A percentile compares a stretch with the other conserved stretches of the same genome.
These are phyloP conservation scores for Pyrus bretschneideri DNA, from an alignment of 306 rosid genomes.

Conservation along the genomic window DNA sequence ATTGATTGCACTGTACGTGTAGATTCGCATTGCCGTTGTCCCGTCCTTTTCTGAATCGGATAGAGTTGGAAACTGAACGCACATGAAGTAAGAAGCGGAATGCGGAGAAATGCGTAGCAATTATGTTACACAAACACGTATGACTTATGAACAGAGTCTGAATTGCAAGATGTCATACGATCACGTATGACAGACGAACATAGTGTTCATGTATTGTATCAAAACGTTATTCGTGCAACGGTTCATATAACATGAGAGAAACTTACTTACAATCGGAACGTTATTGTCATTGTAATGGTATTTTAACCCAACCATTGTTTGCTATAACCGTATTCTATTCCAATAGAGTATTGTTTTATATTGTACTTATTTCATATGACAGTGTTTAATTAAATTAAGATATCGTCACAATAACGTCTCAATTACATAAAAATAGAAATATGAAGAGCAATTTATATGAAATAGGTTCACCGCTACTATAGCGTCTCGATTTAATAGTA, in stretches of 20 bases:
- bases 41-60: background rate
- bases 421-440: no score
- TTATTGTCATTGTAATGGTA: no score
- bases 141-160: background rate
- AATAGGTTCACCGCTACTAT: no score
- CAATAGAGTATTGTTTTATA: no score
- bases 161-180: background rate
- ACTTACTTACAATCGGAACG: no score
- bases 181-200: background rate
- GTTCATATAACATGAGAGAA: background rate
- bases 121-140: background rate
- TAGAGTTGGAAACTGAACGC: background rate
- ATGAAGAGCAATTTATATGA: background rate
- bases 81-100: background rate
- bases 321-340: no score
- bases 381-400: no score
- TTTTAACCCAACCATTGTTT: no score
- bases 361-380: no score
- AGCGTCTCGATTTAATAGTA: accelerated
- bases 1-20: background rate
- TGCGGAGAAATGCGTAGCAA: background rate
- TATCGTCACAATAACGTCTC: no score
- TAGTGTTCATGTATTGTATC: no score
- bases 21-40: background rate
- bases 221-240: no score